Conservation (phyloP, 345 rosid genomes). For the Salix brachista region DNA sequence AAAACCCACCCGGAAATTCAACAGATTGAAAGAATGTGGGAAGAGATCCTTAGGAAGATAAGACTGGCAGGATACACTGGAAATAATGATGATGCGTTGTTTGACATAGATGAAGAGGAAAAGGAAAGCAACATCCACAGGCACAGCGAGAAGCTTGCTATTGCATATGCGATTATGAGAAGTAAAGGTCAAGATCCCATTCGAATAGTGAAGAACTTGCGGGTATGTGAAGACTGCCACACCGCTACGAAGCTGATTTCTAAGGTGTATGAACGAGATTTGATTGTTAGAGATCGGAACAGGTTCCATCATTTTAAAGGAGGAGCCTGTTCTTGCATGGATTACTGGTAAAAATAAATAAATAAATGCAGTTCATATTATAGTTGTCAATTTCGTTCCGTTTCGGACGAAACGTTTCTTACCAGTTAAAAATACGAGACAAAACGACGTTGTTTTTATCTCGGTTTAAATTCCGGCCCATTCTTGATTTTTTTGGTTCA, state of each 20-base stretch:
- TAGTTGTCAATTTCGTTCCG: not conserved
- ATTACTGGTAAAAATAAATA: slow-evolving; percentile 49
- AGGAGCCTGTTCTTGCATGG: slow-evolving; percentile 69
- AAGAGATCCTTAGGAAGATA: slow-evolving; percentile 53
- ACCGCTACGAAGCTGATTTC: slow-evolving; percentile 62
- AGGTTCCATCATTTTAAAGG: slow-evolving; percentile 70
- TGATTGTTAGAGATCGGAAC: slow-evolving; percentile 68
- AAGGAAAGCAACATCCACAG: slow-evolving; percentile 48
- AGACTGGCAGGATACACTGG: slow-evolving; percentile 50
- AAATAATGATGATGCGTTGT: slow-evolving; percentile 48
- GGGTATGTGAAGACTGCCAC: slow-evolving; percentile 75
- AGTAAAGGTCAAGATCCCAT: slow-evolving; percentile 29
- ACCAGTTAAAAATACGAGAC: too few species aligned
- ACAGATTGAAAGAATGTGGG: slow-evolving; percentile 56
- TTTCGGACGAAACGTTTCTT: too few species aligned
- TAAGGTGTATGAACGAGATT: slow-evolving; percentile 50
- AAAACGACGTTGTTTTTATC: too few species aligned
- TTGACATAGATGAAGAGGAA: slow-evolving; percentile 74
- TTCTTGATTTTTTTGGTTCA: not conserved
- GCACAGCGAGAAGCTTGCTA: slow-evolving; percentile 81
- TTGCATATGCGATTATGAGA: slow-evolving; percentile 60
- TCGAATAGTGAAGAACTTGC: slow-evolving; percentile 69
- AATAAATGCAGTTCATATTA: not conserved
- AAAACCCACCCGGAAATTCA: slow-evolving; percentile 51
- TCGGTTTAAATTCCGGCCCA: too few species aligned